Evolutionary conservation across 352 stramenopile genomes (phyloP), one percentile per base, ranked within the genome.

Genomic region (Plasmopara muralis): DNA sequence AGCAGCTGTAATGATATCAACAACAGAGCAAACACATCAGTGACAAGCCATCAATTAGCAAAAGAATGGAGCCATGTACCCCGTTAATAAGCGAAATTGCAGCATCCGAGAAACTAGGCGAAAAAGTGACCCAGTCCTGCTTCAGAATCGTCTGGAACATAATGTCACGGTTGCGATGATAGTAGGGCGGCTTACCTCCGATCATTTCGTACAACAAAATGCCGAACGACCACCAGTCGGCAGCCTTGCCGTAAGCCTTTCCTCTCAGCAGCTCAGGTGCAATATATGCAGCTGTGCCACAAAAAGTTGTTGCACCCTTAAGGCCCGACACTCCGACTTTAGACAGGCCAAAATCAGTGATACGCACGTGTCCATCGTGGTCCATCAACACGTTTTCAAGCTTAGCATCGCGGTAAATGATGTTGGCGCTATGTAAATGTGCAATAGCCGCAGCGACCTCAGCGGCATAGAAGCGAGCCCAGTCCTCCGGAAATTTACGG

Each of bases 201-300:
- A 97, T 95, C 91, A 98, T 97, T 59, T 97, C 91, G 70, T 97
- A 98, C n/a, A 98, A 63, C 51, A 98, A 44, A 34, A 93, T 96
- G 45, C 93, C 93, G 53, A 97, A 96, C 2, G 81, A 95, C 93
- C 93, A 98, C 90, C 89, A 98, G 60, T 98, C 93, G 8, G 95
- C 92, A 42, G 86, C 83, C 57, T 91, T 87, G 45, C 87, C 86
- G 62, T 98, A 97, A 47, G 73, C 51, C 41, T 94, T 84, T 43
- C 89, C 87, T 63, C 82, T 89, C 30, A 97, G 67, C 40, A 97
- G 55, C 59, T 97, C 90, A 25, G 90, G 90, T 0, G 90, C 89
- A 60, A 97, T 95, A 62, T 97, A 97, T 25, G 93, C 89, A 35
- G 90, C 87, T 30, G 90, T 97, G 30, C 91, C 91, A 62, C 91